Evolutionary conservation across 306 rosid genomes (phyloP).

Genomic region (Vigna reflexopilosa): DNA sequence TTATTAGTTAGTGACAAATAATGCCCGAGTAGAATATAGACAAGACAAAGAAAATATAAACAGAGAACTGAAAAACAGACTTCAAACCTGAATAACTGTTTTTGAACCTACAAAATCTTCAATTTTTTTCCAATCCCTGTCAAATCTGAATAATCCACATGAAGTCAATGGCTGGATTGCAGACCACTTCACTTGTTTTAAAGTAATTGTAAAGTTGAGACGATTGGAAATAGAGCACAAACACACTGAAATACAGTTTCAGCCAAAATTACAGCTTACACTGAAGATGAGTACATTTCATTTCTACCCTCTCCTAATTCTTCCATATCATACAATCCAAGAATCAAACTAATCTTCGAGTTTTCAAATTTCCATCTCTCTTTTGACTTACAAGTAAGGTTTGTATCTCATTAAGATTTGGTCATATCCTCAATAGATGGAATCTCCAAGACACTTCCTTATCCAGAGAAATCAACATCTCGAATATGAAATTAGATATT

Average conservation of each 20-base stretch:
- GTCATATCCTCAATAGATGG: no score
- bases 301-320: background rate
- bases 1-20: slow-evolving; percentile 15
- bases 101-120: slow-evolving; percentile 91
- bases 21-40: background rate
- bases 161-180: slow-evolving; percentile 12
- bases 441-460: no score
- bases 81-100: slow-evolving; percentile 82
- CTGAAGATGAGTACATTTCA: background rate
- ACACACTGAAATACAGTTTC: background rate
- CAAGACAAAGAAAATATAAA: slow-evolving; percentile 19
- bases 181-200: slow-evolving; percentile 2
- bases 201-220: background rate
- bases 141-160: slow-evolving; percentile 60
- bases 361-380: background rate
- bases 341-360: background rate
- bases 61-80: background rate
- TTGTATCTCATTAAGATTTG: no score
- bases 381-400: no score
- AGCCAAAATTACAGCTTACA: background rate
- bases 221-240: slow-evolving; percentile 11
- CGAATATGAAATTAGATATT: no score
- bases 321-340: background rate
- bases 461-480: no score
- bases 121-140: slow-evolving; percentile 92